Base-by-base conservation (phyloP, 371 early-diverging fungal species). In the Gilbertella persicaria region DNA sequence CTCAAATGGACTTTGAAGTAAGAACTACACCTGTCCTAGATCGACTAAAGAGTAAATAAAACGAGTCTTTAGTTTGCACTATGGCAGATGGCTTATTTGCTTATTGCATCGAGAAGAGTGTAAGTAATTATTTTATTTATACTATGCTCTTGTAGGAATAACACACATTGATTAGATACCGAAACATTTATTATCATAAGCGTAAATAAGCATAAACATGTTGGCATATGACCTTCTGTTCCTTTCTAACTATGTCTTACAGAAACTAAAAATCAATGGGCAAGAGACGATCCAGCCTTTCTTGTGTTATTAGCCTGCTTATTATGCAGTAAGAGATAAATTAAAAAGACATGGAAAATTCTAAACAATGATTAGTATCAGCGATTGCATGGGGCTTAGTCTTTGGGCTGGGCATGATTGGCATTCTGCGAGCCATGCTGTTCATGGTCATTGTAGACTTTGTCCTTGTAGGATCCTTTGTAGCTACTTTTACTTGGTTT, bases 221-320 rank as follows among this genome's bases (percentile, higher is more conserved):
- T n/a, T n/a, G n/a, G n/a, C 5, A 23, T 12, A 23, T n/a, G n/a
- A n/a, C n/a, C n/a, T n/a, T n/a, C n/a, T n/a, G n/a, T n/a, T n/a
- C n/a, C n/a, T n/a, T n/a, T n/a, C n/a, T 9, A 28, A 28, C 28
- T 28, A 28, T 5, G 9, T 28, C 28, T 50, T 45, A 26, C 5
- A 92, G 93, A 95, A 71, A 94, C 96, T 20, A 95, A 95, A 64
- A 95, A 94, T 69, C 94, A 94, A 55, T 95, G 95, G 95, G 92
- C 95, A 33, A 62, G 96, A 56, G 96, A 95, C 58, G 96, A 95
- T 75, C 95, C 96, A 16, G 95, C 95, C 8, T 94, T 94, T 61
- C 62, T 93, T 35, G 86, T 93, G 12, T 59, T 92, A 26, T 58
- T 90, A 16, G 80, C 86, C 5, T 67, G 83, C 17, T 61, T 80